Base-by-base conservation (phyloP, 208 protist genomes). In the Leptomonas seymouri region DNA sequence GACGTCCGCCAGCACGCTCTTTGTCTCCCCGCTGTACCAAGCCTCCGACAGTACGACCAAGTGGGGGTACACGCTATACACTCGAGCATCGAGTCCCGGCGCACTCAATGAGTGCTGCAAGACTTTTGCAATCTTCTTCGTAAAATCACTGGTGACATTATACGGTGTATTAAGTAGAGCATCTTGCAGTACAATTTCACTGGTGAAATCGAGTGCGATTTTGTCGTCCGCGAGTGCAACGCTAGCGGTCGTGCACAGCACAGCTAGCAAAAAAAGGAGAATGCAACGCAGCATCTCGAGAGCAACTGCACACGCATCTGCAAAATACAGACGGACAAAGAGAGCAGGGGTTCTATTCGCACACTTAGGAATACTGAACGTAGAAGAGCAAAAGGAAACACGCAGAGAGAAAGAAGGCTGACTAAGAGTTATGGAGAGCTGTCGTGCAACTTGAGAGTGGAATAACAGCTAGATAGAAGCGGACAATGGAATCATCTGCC, bases 141-240 rank as follows among this genome's bases (percentile, higher is more conserved):
- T 72, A 34, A 92, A 84, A 0, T 27, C 23, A 16, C 44, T 16
- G 9, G 69, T 79, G 23, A 81, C 49, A 0, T 16, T 62, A 31
- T 79, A 81, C 50, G 74, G 41, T 18, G 76, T 59, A 48, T 74
- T 57, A 2, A 46, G 28, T 27, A 76, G 54, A 18, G 78, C 78
- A 64, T 76, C 67, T 21, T 71, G 34, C 21, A 93, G 62, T 20
- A 81, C 60, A 30, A 93, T 76, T 45, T 81, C 64, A 31, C 70
- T 65, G 36, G 72, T 71, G 48, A 87, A 87, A 21, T 51, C 53
- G 0, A 84, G 41, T 0, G 87, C 67, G n/a, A 68, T 45, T 20
- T 85, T 46, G 12, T 27, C 74, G 3, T 34, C 42, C 28, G 41
- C 27, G n/a, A 46, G 21, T 12, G 23, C 27, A 16, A 27, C 18